phyloP scores from a whole-genome alignment of 306 rosid species.

The Potentilla sterilis region DNA sequence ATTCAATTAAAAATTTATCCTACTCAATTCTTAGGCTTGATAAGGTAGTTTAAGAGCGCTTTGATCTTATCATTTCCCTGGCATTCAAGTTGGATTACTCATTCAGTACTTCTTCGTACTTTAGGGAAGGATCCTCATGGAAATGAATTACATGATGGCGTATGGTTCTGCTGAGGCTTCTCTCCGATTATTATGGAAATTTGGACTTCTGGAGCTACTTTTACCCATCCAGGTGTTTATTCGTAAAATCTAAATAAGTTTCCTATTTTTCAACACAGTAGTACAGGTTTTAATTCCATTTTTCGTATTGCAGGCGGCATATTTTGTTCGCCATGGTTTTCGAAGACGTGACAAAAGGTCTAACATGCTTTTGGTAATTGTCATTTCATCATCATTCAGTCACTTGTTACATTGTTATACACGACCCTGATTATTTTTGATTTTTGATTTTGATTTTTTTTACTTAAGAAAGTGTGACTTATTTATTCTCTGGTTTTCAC shows the following conservation, averaged over 20 bases:
- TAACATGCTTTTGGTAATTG: constrained; percentile 87
- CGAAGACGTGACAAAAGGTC: constrained; percentile 75
- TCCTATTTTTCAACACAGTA: constrained; percentile 20
- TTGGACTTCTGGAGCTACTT: constrained; percentile 77
- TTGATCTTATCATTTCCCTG: constrained; percentile 20
- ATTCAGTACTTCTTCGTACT: constrained; percentile 26
- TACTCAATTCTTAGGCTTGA: constrained; percentile 59
- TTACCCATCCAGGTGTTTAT: constrained; percentile 68
- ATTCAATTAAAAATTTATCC: constrained; percentile 47
- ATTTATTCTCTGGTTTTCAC: constrained; percentile 33
- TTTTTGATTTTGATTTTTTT: not conserved
- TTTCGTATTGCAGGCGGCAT: constrained; percentile 68
- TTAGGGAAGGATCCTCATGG: constrained; percentile 83
- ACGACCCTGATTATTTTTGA: constrained; percentile 13
- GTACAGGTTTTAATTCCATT: constrained; percentile 17
- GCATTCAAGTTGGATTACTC: constrained; percentile 22
- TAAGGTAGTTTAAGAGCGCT: constrained; percentile 53
- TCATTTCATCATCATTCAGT: not conserved
- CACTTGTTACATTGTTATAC: not conserved
- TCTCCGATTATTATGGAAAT: constrained; percentile 76
- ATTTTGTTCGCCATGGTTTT: constrained; percentile 64
- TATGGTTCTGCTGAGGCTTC: constrained; percentile 92
- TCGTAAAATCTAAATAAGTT: constrained; percentile 12
- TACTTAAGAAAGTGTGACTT: constrained; percentile 12
- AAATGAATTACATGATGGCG: constrained; percentile 84